Base-by-base conservation (phyloP, 257 asterid genomes). In the Gentiana dahurica region DNA sequence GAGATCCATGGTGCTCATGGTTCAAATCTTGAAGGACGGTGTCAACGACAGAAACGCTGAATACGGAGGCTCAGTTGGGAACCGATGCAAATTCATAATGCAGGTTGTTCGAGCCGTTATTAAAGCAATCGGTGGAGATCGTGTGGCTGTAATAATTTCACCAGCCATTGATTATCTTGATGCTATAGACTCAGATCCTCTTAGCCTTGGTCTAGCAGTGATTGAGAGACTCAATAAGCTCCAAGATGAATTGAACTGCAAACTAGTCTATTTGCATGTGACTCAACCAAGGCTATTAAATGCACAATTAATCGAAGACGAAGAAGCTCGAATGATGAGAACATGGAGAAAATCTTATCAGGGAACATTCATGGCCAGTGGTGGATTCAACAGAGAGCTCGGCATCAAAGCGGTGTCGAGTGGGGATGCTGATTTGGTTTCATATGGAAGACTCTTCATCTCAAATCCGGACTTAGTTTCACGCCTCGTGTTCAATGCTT, bases 261-360 rank as follows among this genome's bases (percentile, higher is more conserved):
- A 78, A 45, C 87, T 91, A 1, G 54, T 87, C 6, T 91, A 91
- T 49, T 77, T 91, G 24, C 98, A 91, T 37, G 73, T 91, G 48
- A 91, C 98, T 39, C 96, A 91, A 72, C 98, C 98, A 4, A 79
- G 98, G 3, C 87, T 74, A 71, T 75, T 86, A 1, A 94, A 92
- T 46, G 78, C 75, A 6, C 95, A 95, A 51, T 94, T 83, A 72
- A 83, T 87, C 0, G 96, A 87, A 41, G 93, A 81, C 1, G 95
- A 91, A 73, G 95, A 81, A 70, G 86, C 85, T 0, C 71, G 3
- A 4, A 9, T 83, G 33, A 66, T 87, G 75, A 74, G 75, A 66
- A 66, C 77, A 3, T 80, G 84, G 83, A 70, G 96, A 12, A 72
- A 54, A 24, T 68, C 89, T 2, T 87, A 82, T 48, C 61, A 72